A percentile compares a stretch with the other conserved stretches of the same genome.
phyloP scores from a whole-genome alignment of 208 protist species.

The Crithidia bombi region DNA sequence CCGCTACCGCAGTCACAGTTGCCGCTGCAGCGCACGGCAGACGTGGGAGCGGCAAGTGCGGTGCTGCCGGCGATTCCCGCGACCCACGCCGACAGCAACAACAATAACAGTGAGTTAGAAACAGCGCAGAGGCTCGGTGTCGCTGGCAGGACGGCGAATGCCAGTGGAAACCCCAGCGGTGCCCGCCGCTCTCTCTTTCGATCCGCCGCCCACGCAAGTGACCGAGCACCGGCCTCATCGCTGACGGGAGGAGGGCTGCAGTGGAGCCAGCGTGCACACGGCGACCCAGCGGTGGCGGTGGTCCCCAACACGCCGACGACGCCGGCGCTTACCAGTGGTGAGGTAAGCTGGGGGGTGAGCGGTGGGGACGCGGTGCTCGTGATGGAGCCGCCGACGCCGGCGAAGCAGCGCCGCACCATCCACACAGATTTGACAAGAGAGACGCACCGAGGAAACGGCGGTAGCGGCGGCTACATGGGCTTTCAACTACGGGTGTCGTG shows the following conservation, averaged over 20 bases:
- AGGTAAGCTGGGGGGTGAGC: too few species aligned
- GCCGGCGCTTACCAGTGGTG: conserved; percentile 12
- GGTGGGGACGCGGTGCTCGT: conserved; percentile 20
- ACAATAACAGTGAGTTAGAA: conserved; percentile 10
- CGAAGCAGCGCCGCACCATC: conserved; percentile 68
- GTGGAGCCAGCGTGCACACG: conserved; percentile 5
- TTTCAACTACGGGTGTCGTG: not conserved
- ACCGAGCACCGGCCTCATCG: not conserved
- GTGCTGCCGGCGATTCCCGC: not conserved
- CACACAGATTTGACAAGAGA: conserved; percentile 19
- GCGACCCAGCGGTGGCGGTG: conserved; percentile 9
- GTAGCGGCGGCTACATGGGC: not conserved
- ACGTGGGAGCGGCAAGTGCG: not conserved
- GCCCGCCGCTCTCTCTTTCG: conserved; percentile 16
- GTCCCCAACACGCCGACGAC: conserved; percentile 20
- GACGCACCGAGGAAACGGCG: not conserved
- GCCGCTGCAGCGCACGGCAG: not conserved
- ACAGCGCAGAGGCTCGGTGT: not conserved
- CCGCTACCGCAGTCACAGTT: too few species aligned
- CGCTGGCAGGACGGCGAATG: not conserved
- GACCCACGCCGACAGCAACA: conserved; percentile 16
- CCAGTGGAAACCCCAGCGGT: too few species aligned
- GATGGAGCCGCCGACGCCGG: conserved; percentile 34
- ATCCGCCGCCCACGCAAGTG: not conserved
- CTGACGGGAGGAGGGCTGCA: not conserved